phyloP scores from a whole-genome alignment of 2,329 filamentous ascomycete species.

The Fusarium haematococcum region DNA sequence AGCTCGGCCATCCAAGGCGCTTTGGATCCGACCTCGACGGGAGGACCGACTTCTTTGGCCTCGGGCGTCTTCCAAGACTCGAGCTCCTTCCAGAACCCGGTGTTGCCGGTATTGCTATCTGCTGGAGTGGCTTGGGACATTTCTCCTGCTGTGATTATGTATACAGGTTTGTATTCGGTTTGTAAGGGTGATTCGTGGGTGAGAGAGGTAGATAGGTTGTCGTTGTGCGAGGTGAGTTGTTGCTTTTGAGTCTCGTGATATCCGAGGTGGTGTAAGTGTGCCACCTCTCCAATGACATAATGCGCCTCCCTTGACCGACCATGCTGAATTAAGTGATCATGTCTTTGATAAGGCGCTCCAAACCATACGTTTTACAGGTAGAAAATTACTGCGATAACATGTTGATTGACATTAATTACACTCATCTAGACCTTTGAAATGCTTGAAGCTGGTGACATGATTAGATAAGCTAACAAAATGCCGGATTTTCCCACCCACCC shows the following conservation, averaged over 20 bases:
- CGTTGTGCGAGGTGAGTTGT: background rate
- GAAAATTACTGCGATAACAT: background rate
- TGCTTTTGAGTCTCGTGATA: conserved; percentile 23
- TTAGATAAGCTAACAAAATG: conserved; percentile 34
- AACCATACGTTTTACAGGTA: background rate
- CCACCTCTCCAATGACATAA: conserved; percentile 33
- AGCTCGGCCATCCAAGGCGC: conserved; percentile 68
- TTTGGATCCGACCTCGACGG: conserved; percentile 64
- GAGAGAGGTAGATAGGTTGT: background rate
- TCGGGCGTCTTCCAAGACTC: conserved; percentile 56
- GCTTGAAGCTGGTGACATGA: conserved; percentile 2
- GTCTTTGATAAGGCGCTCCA: background rate
- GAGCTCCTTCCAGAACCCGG: conserved; percentile 52
- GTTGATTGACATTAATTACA: background rate
- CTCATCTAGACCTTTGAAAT: background rate
- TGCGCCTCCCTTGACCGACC: conserved; percentile 2
- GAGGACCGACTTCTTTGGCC: conserved; percentile 56
- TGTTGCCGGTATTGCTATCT: conserved; percentile 11
- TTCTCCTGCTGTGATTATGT: background rate
- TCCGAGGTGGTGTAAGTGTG: conserved; percentile 18
- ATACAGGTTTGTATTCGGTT: background rate
- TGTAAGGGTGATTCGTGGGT: background rate
- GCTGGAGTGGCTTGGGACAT: conserved; percentile 31
- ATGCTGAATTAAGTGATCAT: background rate
- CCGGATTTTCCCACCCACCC: background rate